Evolutionary conservation across 805 yeast species (phyloP).

Genomic region (Hagleromyces aurorensis): DNA sequence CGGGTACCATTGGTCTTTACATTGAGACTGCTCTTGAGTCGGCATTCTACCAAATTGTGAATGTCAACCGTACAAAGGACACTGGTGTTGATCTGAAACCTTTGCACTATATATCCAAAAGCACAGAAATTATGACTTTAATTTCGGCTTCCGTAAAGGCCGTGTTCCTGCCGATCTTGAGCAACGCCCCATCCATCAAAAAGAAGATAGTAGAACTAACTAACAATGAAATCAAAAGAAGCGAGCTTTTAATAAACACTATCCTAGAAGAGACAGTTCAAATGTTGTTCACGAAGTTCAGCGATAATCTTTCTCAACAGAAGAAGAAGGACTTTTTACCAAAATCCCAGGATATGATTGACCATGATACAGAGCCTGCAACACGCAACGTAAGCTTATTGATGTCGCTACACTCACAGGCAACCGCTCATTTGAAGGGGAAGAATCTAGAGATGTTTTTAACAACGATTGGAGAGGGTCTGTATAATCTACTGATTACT

Average conservation of each 20-base stretch:
- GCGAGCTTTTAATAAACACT: constrained; percentile 59
- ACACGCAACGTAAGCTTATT: constrained; percentile 51
- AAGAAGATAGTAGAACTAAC: constrained; percentile 53
- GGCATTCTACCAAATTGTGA: constrained; percentile 42
- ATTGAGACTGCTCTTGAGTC: constrained; percentile 70
- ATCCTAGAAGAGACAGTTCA: constrained; percentile 53
- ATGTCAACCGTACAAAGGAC: constrained; percentile 27
- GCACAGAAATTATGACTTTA: constrained; percentile 54
- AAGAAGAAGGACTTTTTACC: constrained; percentile 62
- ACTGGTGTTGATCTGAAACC: constrained; percentile 38
- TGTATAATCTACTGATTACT: constrained; percentile 50
- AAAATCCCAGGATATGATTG: constrained; percentile 36
- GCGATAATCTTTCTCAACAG: constrained; percentile 51
- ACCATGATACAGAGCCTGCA: constrained; percentile 67
- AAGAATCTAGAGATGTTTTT: constrained; percentile 46
- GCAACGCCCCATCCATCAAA: constrained; percentile 48
- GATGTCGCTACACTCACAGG: constrained; percentile 23
- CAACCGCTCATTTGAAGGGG: constrained; percentile 33
- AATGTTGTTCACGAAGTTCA: constrained; percentile 43
- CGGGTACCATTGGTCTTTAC: constrained; percentile 66
- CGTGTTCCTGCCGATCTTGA: constrained; percentile 67
- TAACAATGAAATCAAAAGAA: constrained; percentile 49
- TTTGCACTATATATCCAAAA: constrained; percentile 41
- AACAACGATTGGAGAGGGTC: constrained; percentile 47
- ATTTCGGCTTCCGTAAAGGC: constrained; percentile 67